A percentile compares a stretch with the other conserved stretches of the same genome.
Conservation (phyloP, 768 basidiomycete genomes). For the button mushroom (Agaricus bisporus) region DNA sequence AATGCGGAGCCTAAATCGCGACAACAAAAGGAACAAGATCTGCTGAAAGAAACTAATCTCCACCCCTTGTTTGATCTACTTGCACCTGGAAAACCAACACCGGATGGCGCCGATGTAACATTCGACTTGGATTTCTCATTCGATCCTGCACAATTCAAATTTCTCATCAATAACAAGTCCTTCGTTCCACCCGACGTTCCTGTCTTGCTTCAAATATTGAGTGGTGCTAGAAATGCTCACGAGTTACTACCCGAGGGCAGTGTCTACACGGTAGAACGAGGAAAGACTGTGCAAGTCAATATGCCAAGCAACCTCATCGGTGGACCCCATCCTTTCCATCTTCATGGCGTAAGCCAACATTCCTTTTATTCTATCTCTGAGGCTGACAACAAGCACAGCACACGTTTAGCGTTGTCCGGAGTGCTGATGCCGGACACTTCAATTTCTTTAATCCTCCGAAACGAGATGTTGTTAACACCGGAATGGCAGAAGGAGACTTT, state of each 20-base stretch:
- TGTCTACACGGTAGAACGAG: conserved; percentile 35
- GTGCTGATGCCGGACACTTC: conserved; percentile 24
- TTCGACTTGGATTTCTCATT: conserved; percentile 17
- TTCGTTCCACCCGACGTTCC: conserved; percentile 27
- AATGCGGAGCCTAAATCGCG: conserved; percentile 23
- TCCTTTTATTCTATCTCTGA: too few species aligned
- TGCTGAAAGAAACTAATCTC: neutral
- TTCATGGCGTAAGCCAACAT: conserved; percentile 35
- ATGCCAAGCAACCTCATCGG: conserved; percentile 22
- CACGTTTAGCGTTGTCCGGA: conserved; percentile 36
- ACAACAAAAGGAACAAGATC: neutral
- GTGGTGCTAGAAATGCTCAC: conserved; percentile 27
- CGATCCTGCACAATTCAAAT: conserved; percentile 25
- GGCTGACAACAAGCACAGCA: conserved; percentile 16
- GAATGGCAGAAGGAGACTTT: conserved; percentile 29
- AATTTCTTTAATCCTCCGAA: conserved; percentile 47
- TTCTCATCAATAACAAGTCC: conserved; percentile 15
- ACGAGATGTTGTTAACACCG: conserved; percentile 45
- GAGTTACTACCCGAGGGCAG: conserved; percentile 33
- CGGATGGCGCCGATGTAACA: conserved; percentile 29
- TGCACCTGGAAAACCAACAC: conserved; percentile 23
- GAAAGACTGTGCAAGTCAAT: conserved; percentile 43
- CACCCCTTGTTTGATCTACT: neutral
- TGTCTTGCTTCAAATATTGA: conserved; percentile 34
- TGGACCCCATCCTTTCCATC: conserved; percentile 35